These are phyloP conservation scores for Nakazawaea wickerhamii DNA, from an alignment of 805 yeast genomes.

Conservation along the genomic window DNA sequence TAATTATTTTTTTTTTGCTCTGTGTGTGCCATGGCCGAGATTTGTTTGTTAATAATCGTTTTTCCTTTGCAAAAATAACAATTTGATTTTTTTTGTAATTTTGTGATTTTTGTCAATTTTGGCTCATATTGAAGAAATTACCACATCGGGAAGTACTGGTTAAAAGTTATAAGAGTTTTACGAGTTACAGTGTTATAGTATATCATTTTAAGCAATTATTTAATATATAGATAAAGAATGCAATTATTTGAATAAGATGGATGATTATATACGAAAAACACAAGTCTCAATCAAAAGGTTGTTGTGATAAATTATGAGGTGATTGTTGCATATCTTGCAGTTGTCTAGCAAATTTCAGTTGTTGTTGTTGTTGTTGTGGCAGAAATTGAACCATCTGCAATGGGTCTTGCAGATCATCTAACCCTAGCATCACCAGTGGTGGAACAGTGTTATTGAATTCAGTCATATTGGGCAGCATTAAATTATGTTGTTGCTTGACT, in stretches of 20 bases:
- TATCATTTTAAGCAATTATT: no score
- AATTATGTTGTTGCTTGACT: background rate
- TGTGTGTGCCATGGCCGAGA: background rate
- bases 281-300: background rate
- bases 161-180: no score
- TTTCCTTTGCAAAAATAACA: no score
- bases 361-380: constrained; percentile 5
- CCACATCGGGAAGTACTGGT: background rate
- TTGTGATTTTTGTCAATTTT: background rate
- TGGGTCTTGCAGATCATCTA: background rate
- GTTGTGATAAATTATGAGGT: background rate
- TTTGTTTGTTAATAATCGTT: no score
- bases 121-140: no score
- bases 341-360: background rate
- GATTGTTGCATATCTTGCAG: background rate
- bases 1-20: background rate
- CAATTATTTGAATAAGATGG: background rate
- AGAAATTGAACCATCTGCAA: background rate
- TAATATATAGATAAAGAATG: no score
- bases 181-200: no score
- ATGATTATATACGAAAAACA: background rate
- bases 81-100: background rate
- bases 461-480: background rate
- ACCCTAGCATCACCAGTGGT: background rate
- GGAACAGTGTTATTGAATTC: background rate